These are phyloP conservation scores for Exsudoporus floridanus DNA, from an alignment of 1,284 basidiomycete species.

Conservation along the genomic window DNA sequence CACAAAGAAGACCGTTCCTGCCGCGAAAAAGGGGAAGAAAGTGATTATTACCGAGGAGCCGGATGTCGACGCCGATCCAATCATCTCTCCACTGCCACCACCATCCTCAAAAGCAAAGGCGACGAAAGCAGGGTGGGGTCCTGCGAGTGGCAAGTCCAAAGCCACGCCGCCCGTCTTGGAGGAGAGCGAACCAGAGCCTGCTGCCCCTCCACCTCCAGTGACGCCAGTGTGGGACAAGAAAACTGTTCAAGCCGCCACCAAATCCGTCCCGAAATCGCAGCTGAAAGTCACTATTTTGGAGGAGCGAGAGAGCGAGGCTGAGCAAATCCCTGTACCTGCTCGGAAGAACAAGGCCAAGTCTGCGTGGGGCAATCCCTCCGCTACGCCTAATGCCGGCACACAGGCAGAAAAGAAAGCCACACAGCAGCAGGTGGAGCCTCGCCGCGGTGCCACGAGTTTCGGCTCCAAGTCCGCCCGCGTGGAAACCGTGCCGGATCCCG, in stretches of 20 bases:
- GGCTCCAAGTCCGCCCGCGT: conserved; percentile 15
- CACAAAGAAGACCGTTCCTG: conserved; percentile 28
- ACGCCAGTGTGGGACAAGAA: conserved; percentile 19
- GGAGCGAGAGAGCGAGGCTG: conserved; percentile 20
- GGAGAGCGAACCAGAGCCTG: conserved; percentile 15
- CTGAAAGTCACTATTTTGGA: conserved; percentile 19
- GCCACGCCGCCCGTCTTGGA: conserved; percentile 2
- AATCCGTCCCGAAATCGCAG: conserved; percentile 16
- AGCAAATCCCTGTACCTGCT: conserved; percentile 3
- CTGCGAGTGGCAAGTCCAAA: conserved; percentile 24
- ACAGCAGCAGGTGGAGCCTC: conserved; percentile 9
- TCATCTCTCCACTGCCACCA: conserved; percentile 13
- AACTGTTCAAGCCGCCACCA: conserved; percentile 1
- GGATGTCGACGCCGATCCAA: conserved; percentile 44
- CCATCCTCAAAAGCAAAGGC: conserved; percentile 12
- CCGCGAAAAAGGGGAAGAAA: conserved; percentile 31
- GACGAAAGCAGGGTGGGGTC: conserved; percentile 19
- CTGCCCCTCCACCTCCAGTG: conserved; percentile 3
- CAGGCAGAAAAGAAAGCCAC: conserved; percentile 18
- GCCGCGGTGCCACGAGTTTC: conserved; percentile 5
- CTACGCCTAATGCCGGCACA: conserved; percentile 1
- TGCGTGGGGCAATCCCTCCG: conserved; percentile 14
- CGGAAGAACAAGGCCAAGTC: conserved; percentile 21
- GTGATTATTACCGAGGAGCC: conserved; percentile 49
- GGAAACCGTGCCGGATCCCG: conserved; percentile 16